phyloP scores from a whole-genome alignment of 805 yeast species.

The Candida boleticola region DNA sequence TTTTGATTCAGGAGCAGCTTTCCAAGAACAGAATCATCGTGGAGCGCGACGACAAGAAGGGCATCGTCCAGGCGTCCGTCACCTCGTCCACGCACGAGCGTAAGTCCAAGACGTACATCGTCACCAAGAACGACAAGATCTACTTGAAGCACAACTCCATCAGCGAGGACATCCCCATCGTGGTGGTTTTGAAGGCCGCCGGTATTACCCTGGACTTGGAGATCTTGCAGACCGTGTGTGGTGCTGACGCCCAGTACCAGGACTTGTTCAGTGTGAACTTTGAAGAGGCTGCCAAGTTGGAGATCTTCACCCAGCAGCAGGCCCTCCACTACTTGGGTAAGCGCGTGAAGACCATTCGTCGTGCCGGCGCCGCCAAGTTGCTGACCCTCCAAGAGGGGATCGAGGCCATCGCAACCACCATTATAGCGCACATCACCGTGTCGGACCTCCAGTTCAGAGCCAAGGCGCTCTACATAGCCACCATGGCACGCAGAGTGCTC shows the following conservation, averaged over 20 bases:
- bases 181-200: conserved; percentile 88
- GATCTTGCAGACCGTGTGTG: conserved; percentile 91
- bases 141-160: conserved; percentile 94
- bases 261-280: conserved; percentile 90
- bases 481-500: conserved; percentile 94
- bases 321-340: conserved; percentile 90
- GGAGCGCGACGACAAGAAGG: conserved; percentile 94
- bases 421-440: conserved; percentile 92
- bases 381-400: conserved; percentile 88
- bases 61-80: conserved; percentile 94
- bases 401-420: conserved; percentile 93
- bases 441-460: conserved; percentile 84
- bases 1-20: conserved; percentile 93
- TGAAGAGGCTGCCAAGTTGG: conserved; percentile 87
- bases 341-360: conserved; percentile 88
- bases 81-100: conserved; percentile 98
- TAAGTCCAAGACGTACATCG: conserved; percentile 94
- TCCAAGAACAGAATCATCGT: conserved; percentile 97
- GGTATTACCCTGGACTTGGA: conserved; percentile 92
- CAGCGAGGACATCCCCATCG: conserved; percentile 93
- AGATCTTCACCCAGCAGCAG: conserved; percentile 87
- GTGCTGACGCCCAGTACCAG: conserved; percentile 82
- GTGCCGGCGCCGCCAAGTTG: conserved; percentile 78
- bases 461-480: conserved; percentile 90
- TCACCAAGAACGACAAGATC: conserved; percentile 85